A percentile compares a stretch with the other conserved stretches of the same genome.
phyloP scores from a whole-genome alignment of 768 basidiomycete species.

The Lactifluus piperatus region DNA sequence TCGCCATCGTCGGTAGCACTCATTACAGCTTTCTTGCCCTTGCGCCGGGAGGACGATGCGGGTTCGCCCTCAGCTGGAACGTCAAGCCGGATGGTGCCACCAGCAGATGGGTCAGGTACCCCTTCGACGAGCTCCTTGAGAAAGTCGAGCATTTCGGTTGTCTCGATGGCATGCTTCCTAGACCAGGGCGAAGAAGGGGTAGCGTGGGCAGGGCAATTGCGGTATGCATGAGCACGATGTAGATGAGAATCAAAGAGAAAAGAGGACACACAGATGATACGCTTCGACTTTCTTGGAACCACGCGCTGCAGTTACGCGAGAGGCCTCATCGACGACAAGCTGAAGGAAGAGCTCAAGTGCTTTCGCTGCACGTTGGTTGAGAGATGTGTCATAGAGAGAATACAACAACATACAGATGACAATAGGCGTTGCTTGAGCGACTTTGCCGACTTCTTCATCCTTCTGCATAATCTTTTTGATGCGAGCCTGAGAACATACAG shows the following conservation, averaged over 20 bases:
- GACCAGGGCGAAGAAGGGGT: neutral
- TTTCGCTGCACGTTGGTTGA: slow-evolving; percentile 56
- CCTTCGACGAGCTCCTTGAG: slow-evolving; percentile 83
- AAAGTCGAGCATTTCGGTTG: slow-evolving; percentile 86
- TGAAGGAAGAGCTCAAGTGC: slow-evolving; percentile 88
- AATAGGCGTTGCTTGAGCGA: slow-evolving; percentile 91
- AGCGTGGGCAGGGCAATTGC: neutral
- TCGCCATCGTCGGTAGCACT: slow-evolving; percentile 31
- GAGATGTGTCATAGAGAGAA: neutral
- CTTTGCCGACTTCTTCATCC: slow-evolving; percentile 98
- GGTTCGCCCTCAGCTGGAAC: slow-evolving; percentile 53
- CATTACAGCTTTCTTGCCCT: slow-evolving; percentile 45
- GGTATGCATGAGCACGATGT: neutral
- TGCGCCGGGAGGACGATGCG: slow-evolving; percentile 41
- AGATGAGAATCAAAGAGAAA: neutral
- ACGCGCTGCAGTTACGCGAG: slow-evolving; percentile 67
- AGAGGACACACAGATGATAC: slow-evolving; percentile 75
- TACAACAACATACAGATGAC: slow-evolving; percentile 73
- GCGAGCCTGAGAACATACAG: slow-evolving; percentile 64
- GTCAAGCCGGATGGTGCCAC: slow-evolving; percentile 69
- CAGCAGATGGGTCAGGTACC: slow-evolving; percentile 81
- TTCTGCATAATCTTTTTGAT: slow-evolving; percentile 99
- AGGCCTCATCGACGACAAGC: slow-evolving; percentile 72
- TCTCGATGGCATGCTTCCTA: slow-evolving; percentile 89
- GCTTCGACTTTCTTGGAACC: slow-evolving; percentile 86